phyloP scores from a whole-genome alignment of 805 yeast species.

The Hyphopichia homilentoma region DNA sequence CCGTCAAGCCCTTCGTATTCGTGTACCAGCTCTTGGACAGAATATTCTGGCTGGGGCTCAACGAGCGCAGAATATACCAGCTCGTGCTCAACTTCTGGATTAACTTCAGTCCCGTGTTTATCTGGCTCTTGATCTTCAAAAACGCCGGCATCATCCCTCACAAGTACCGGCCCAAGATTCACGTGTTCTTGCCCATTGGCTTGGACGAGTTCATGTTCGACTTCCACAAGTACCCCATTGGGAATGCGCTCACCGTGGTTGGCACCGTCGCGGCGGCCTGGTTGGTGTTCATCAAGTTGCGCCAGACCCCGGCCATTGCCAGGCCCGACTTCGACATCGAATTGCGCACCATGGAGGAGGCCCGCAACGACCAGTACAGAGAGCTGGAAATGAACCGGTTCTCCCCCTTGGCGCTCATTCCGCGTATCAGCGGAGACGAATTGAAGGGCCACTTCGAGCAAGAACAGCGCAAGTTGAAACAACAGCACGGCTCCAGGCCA shows the following conservation, averaged over 20 bases:
- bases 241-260: conserved; percentile 1
- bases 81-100: conserved; percentile 42
- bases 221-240: conserved; percentile 2
- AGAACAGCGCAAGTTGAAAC: not conserved
- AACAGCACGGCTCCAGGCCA: conserved; percentile 6
- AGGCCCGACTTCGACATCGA: not conserved
- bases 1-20: conserved; percentile 8
- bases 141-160: conserved; percentile 59
- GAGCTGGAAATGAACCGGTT: too few relatives aligned
- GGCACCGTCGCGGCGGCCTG: conserved; percentile 1
- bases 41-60: conserved; percentile 25
- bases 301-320: not conserved
- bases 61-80: conserved; percentile 34
- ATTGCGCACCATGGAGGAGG: too few relatives aligned
- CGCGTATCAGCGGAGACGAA: not conserved
- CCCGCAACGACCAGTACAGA: conserved; percentile 3
- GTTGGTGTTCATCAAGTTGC: conserved; percentile 2
- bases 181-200: conserved; percentile 43
- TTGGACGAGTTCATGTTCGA: conserved; percentile 38
- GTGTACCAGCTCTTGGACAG: conserved; percentile 7
- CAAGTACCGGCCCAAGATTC: conserved; percentile 51
- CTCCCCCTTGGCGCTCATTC: too few relatives aligned
- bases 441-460: not conserved
- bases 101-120: conserved; percentile 50
- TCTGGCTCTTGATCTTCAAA: conserved; percentile 56